Evolutionary conservation across 371 early-diverging fungal species (phyloP).

Genomic region (Basidiobolus meristosporus): DNA sequence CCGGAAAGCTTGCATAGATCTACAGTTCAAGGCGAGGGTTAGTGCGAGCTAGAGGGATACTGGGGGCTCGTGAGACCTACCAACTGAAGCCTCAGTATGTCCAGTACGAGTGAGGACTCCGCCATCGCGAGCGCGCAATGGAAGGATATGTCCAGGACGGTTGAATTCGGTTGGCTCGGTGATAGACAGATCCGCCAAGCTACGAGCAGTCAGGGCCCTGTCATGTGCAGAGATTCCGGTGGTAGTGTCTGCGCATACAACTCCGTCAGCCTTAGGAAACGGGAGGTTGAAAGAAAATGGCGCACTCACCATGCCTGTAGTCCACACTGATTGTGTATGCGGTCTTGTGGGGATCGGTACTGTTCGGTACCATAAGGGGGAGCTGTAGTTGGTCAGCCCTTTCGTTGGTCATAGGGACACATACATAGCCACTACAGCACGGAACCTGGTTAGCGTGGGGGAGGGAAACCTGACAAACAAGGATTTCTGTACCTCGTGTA

Average conservation of each 20-base stretch:
- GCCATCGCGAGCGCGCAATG: constrained; percentile 61
- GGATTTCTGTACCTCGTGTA: too few species aligned
- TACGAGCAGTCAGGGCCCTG: constrained; percentile 57
- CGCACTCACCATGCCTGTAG: constrained; percentile 33
- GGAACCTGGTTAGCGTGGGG: too few species aligned
- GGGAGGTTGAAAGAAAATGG: too few species aligned
- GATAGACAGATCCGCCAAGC: constrained; percentile 50
- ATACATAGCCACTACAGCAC: constrained; percentile 87
- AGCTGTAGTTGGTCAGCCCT: constrained; percentile 63
- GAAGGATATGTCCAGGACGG: constrained; percentile 89
- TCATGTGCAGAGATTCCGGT: constrained; percentile 92
- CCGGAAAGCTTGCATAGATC: constrained; percentile 79
- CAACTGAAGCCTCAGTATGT: constrained; percentile 84
- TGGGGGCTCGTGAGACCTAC: too few species aligned
- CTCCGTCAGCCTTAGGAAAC: too few species aligned
- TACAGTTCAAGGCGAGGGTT: too few species aligned
- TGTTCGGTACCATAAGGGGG: constrained; percentile 85
- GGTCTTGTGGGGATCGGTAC: constrained; percentile 75
- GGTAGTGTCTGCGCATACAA: constrained; percentile 47
- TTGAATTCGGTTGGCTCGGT: constrained; percentile 49
- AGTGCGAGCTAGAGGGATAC: too few species aligned
- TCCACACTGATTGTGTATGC: constrained; percentile 88
- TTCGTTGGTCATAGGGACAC: constrained; percentile 59
- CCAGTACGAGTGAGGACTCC: constrained; percentile 73
- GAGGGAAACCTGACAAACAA: too few species aligned